Base-by-base conservation (phyloP, 306 rosid genomes). In the Rosa multiflora region DNA sequence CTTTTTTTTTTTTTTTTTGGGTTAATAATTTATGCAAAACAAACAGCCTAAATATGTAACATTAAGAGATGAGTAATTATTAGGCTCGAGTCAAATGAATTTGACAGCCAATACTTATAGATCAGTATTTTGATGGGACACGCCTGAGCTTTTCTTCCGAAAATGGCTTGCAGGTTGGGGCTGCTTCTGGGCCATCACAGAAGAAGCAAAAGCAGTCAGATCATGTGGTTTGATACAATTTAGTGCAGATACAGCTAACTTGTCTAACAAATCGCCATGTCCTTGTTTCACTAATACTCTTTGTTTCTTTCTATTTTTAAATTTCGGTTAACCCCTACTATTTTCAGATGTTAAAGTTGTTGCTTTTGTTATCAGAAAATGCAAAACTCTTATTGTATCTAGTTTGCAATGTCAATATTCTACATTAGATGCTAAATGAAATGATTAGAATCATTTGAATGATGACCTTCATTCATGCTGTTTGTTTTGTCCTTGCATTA, bases 121-220 rank as follows among this genome's bases (percentile, higher is more conserved):
- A 8, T 26, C 10, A 53, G 59, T 53, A 17, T 53, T 32, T 32
- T 53, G n/a, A 17, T 49, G 55, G 55, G 8, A 51, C 18, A n/a
- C 3, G 23, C 59, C 59, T 18, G 76, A 80, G 52, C 23, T 61
- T 63, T 68, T 79, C 71, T 59, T 56, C 69, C 70, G 63, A 26
- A 62, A 70, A 77, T 83, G 66, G 74, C 26, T 87, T 56, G 78
- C 90, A 91, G 96, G 92, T 75, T 43, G 87, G 83, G 61, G 84
- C 78, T 75, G 76, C 82, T 74, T 79, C 82, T 13, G 85, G 78
- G 81, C 88, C 83, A 66, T 75, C 80, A 81, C 91, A 82, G 81
- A 88, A 89, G 92, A 91, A 88, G 73, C 90, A 85, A 82, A 88
- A 81, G 88, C 87, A 72, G 42, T 88, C 42, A 32, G 67, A 67